Conservation (phyloP, 768 basidiomycete species). For the Collybia mongolica region DNA sequence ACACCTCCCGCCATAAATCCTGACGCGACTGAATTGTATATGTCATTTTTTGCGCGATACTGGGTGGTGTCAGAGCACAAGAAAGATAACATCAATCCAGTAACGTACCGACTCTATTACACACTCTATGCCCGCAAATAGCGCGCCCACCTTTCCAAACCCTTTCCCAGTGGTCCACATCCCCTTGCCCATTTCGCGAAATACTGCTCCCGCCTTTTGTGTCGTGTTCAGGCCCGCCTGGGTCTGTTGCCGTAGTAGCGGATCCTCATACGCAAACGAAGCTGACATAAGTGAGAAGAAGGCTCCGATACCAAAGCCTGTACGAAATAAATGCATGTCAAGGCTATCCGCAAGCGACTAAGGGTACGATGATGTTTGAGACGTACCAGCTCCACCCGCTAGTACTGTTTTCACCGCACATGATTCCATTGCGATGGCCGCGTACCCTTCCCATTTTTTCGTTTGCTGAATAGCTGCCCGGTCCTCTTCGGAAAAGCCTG, state of each 20-base stretch:
- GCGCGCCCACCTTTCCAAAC: conserved; percentile 90
- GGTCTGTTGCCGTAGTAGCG: conserved; percentile 66
- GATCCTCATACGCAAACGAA: conserved; percentile 95
- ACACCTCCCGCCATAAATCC: conserved; percentile 90
- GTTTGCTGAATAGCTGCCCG: conserved; percentile 60
- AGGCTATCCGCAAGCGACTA: conserved; percentile 8
- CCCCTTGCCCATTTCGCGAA: conserved; percentile 91
- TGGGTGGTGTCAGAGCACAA: conserved; percentile 25
- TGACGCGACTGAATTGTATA: conserved; percentile 84
- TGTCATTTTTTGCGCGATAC: conserved; percentile 97
- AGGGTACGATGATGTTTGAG: conserved; percentile 8
- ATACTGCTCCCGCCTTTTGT: conserved; percentile 82
- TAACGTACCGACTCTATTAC: conserved; percentile 86
- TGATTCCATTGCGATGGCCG: conserved; percentile 75
- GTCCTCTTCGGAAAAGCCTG: conserved; percentile 82
- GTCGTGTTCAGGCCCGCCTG: conserved; percentile 55
- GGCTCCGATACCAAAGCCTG: conserved; percentile 90
- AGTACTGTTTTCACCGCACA: conserved; percentile 82
- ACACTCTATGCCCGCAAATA: conserved; percentile 96
- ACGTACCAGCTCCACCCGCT: conserved; percentile 80
- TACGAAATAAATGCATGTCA: neutral
- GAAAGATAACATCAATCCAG: neutral
- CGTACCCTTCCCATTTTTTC: conserved; percentile 77
- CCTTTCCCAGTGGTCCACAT: conserved; percentile 92
- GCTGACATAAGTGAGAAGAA: conserved; percentile 97